Base-by-base conservation (phyloP, 306 rosid species). In the Hippophae gyantsensis region DNA sequence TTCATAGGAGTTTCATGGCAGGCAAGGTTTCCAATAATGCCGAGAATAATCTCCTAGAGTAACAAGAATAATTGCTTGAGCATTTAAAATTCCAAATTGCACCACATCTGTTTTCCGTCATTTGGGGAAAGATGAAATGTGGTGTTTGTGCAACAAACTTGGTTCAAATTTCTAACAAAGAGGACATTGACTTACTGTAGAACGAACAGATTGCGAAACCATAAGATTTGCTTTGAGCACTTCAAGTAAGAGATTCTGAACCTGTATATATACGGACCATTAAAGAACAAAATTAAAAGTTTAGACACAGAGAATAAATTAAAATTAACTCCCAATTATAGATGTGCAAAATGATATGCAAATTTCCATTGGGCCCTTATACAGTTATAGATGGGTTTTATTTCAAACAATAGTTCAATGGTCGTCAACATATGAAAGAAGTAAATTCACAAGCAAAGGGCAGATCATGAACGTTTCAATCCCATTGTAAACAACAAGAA, bases 21-120 rank as follows among this genome's bases (percentile, higher is more conserved):
- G 49, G 95, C 92, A 56, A 87, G 87, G 78, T 92, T 92, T 70
- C 93, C 96, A 50, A 89, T 74, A 62, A 92, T 83, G 65, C 96
- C 98, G 41, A 83, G 70, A 73, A 70, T 48, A 71, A 87, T 83
- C 68, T 92, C 98, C 98, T 92, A 79, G 66, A 72, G 57, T 63
- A 70, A 40, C 47, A 69, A 51, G 69, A 69, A 11, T 53, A 67
- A 73, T 65, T 62, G 38, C 38, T 32, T 32, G 38, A 32, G 3
- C 38, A 32, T 32, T 2, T 32, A 32, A 4, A 32, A 32, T 32
- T 32, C 0, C 38, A 32, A 32, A 32, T 4, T 2, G 38, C 38
- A 32, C 38, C 38, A 32, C 38, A 2, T 32, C 3, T 32, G 38
- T 32, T 32, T 32, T 32, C 38, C 38, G 4, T 32, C 38, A 1